Base-by-base conservation (phyloP, 2,329 filamentous ascomycete species). In the Clarireedia homoeocarpa region DNA sequence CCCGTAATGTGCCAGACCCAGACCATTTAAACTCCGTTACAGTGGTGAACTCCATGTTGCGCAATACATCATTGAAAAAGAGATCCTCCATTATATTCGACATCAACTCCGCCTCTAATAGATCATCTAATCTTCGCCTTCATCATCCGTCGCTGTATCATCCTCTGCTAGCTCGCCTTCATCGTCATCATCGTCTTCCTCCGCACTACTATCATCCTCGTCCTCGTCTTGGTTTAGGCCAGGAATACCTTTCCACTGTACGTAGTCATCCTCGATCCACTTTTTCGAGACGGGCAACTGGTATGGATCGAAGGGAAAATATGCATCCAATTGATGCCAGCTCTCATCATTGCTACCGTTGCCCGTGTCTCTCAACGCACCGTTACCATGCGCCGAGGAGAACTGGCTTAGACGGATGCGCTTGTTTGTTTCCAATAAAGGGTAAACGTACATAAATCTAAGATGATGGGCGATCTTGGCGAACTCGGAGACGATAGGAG, bases 221-320 rank as follows among this genome's bases (percentile, higher is more conserved):
- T 80, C 74, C 6, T 78, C 76, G 5, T 80, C 78, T 24, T 77
- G 78, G 57, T 85, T 79, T 10, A 91, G 72, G 0, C 88, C 89
- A 0, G 84, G 83, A 38, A 95, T 82, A 5, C 84, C 80, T 61
- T 82, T 82, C 88, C 90, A 96, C 51, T 85, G 78, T 30, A 92
- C 79, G 67, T 96, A 96, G 67, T 95, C 87, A 20, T 82, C 79
- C 60, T 91, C 86, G 12, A 99, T 74, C 95, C 94, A 97, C 58
- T 84, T 80, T 71, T 88, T 90, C 70, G 91, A 96, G 63, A 84
- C 77, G 0, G 91, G 91, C 50, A 99, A 76, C 66, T 92, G 87
- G 71, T 97, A 99, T 2, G 95, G 95, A 69, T 99, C 94, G 67
- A 99, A 99, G 0, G 94, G 94, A 67, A 97, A 99, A 70, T 95